These are phyloP conservation scores for Adiantum capillusveneris DNA, from an alignment of 75 land plant genomes.

Conservation along the genomic window DNA sequence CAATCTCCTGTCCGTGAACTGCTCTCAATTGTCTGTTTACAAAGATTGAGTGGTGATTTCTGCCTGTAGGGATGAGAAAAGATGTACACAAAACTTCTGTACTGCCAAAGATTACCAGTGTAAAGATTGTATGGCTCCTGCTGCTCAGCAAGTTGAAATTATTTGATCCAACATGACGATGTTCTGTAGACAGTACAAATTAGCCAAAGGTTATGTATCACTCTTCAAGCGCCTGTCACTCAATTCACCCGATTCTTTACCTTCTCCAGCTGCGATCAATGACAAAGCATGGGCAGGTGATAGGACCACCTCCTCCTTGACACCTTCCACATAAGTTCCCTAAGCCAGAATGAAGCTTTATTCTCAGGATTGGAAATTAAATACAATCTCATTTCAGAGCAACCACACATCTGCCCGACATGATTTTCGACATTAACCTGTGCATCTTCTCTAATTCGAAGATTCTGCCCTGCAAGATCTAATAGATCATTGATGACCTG, in stretches of 20 bases:
- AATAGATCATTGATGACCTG: conserved; percentile 93
- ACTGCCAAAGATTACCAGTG: conserved; percentile 46
- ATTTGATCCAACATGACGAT: conserved; percentile 93
- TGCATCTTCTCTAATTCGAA: conserved; percentile 81
- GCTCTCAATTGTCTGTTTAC: conserved; percentile 79
- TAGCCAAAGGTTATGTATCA: no score
- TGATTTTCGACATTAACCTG: conserved; percentile 65
- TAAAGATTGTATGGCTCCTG: conserved; percentile 85
- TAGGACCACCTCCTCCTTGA: conserved; percentile 97
- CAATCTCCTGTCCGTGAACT: conserved; percentile 68
- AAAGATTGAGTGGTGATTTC: background rate
- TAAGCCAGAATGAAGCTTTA: conserved; percentile 6
- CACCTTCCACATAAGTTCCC: conserved; percentile 99
- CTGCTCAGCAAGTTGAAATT: conserved; percentile 86
- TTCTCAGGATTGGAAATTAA: no score
- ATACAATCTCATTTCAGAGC: background rate
- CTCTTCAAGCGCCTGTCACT: no score
- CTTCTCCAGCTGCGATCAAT: conserved; percentile 98
- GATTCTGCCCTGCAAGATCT: conserved; percentile 86
- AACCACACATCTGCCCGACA: background rate
- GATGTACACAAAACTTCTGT: background rate
- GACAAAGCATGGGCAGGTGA: conserved; percentile 98
- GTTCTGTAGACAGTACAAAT: no score
- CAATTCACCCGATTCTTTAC: conserved; percentile 42
- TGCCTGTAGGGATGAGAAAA: background rate